Evolutionary conservation across 2,329 filamentous ascomycete genomes (phyloP), one percentile per base, ranked within the genome.

Genomic region (Epichloe scottii): DNA sequence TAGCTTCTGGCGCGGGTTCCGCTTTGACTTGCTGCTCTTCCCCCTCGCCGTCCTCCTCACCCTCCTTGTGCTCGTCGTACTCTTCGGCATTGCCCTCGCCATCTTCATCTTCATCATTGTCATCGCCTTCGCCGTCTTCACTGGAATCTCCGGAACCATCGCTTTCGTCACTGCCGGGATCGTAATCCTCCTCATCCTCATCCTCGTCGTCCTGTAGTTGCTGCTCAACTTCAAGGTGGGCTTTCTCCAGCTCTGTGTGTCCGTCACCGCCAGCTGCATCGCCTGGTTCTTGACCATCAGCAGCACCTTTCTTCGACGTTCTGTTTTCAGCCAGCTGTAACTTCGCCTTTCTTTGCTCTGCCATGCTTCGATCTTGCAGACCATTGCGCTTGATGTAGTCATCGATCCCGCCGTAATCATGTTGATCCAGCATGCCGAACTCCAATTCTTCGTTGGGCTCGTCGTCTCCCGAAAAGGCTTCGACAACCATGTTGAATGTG

Each of bases 381-480:
- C 76, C 71, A 56, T 85, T 76, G 10, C 72, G 72, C 58, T 76
- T 74, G 45, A 85, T 72, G 58, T 82, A 86, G 55, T 77, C 74
- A 58, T 84, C 79, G 54, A 86, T 85, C 21, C 75, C 77, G 4
- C 67, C 69, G 54, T 82, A 85, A 60, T 86, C 81, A 56, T 81
- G 79, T 64, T 86, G 82, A 58, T 86, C 82, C 17, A 86, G 63
- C 82, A 85, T 85, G 38, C 72, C 72, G 55, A 85, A 85, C 61
- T 85, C 82, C 21, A 84, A 66, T 59, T 85, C 82, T 54, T 82
- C 77, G 1, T 71, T 77, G 12, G 62, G 65, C 39, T 74, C 73
- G 15, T 67, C 71, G 11, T 70, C 71, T 4, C 63, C 68, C 0
- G 70, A 66, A 48, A 78, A 78, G 5, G 82, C 71, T 59, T 85